These are phyloP conservation scores for Plantago elongata DNA, from an alignment of 257 asterid species.

Conservation along the genomic window DNA sequence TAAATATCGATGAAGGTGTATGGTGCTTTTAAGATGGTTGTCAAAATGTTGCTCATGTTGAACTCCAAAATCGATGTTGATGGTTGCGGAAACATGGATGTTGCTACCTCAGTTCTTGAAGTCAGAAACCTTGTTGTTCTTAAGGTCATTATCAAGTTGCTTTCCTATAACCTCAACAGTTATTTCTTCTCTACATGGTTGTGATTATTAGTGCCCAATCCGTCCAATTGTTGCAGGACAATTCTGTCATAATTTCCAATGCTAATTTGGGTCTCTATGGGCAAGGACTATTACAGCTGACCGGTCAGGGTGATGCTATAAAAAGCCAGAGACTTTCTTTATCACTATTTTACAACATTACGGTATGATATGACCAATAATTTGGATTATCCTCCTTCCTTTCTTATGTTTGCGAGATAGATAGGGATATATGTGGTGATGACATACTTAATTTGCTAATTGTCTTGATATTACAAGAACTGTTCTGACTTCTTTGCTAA, in stretches of 20 bases:
- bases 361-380: slow-evolving; percentile 51
- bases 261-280: slow-evolving; percentile 84
- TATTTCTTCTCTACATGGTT: slow-evolving; percentile 15
- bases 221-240: slow-evolving; percentile 50
- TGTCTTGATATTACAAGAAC: slow-evolving; percentile 4
- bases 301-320: slow-evolving; percentile 89
- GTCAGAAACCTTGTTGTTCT: slow-evolving; percentile 96
- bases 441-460: background rate
- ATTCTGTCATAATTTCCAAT: slow-evolving; percentile 84
- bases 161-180: slow-evolving; percentile 3
- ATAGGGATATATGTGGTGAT: slow-evolving; percentile 5
- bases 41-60: slow-evolving; percentile 94
- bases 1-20: slow-evolving; percentile 51
- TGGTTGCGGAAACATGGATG: slow-evolving; percentile 73
- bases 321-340: slow-evolving; percentile 85
- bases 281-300: slow-evolving; percentile 74
- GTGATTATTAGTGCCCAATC: slow-evolving; percentile 5
- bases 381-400: slow-evolving; percentile 11
- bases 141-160: slow-evolving; percentile 45
- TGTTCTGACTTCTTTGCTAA: background rate
- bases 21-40: slow-evolving; percentile 89
- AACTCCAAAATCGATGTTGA: slow-evolving; percentile 81
- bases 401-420: slow-evolving; percentile 10
- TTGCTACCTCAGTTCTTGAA: slow-evolving; percentile 84
- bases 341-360: slow-evolving; percentile 81